A percentile compares a stretch with the other conserved stretches of the same genome.
Conservation (phyloP, 2,329 filamentous ascomycete species). For the Diplodia sapinea region DNA sequence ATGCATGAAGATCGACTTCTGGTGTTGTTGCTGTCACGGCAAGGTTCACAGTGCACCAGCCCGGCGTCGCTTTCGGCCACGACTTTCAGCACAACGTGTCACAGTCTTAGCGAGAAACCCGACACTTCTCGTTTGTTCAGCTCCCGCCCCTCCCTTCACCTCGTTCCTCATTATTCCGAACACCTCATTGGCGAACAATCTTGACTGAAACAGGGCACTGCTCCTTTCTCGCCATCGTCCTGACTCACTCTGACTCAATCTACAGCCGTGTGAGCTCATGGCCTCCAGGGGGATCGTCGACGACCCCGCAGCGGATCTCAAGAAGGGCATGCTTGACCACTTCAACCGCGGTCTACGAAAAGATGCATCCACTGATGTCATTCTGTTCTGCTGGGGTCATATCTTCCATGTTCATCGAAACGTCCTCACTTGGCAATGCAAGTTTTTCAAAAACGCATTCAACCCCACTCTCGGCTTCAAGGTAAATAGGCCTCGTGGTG, state of each 20-base stretch:
- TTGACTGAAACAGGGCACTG: neutral
- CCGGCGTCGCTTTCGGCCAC: neutral
- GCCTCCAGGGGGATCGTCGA: neutral
- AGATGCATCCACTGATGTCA: neutral
- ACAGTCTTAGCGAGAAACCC: neutral
- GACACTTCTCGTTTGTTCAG: neutral
- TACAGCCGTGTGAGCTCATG: neutral
- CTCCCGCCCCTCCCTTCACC: neutral
- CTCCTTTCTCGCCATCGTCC: neutral
- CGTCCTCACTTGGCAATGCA: slow-evolving; percentile 6
- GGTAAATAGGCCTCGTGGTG: neutral
- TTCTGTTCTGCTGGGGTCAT: neutral
- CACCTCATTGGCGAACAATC: neutral
- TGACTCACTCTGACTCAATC: too few species aligned
- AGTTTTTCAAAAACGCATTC: slow-evolving; percentile 5
- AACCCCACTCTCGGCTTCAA: neutral
- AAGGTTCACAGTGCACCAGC: neutral
- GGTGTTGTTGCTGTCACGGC: neutral
- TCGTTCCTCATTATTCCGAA: neutral
- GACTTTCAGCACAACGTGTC: neutral
- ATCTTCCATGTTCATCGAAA: neutral
- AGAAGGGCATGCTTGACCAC: neutral
- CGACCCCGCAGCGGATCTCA: neutral
- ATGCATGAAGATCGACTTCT: neutral
- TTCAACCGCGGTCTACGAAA: neutral